Conservation (phyloP, 2,329 filamentous ascomycete genomes). For the Uncinocarpus reesii region DNA sequence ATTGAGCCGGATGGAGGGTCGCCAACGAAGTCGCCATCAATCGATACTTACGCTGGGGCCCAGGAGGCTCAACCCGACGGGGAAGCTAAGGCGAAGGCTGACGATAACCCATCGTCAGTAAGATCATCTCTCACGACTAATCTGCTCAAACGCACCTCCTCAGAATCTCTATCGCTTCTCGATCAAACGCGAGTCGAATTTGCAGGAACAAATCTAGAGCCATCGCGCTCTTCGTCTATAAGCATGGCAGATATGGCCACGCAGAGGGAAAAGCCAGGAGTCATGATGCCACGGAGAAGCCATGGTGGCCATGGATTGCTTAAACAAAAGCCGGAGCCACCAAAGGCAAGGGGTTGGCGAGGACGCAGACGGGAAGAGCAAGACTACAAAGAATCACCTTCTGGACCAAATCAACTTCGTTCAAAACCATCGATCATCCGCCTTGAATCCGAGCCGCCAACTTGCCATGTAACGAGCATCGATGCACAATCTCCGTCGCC, state of each 20-base stretch:
- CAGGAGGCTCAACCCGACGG: not conserved
- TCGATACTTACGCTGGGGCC: constrained; percentile 9
- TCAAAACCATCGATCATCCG: constrained; percentile 1
- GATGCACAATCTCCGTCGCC: not conserved
- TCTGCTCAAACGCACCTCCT: constrained; percentile 20
- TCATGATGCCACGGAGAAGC: constrained; percentile 64
- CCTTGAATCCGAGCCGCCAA: constrained; percentile 12
- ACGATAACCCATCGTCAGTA: not conserved
- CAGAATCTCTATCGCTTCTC: constrained; percentile 20
- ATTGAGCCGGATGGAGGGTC: constrained; percentile 25
- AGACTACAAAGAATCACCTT: not conserved
- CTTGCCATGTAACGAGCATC: not conserved
- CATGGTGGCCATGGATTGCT: not conserved
- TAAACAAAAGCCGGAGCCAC: constrained; percentile 30
- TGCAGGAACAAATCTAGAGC: constrained; percentile 61
- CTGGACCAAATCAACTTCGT: not conserved
- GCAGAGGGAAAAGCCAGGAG: constrained; percentile 70
- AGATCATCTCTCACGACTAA: not conserved
- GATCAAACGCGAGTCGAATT: constrained; percentile 22
- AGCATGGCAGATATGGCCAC: constrained; percentile 70
- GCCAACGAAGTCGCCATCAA: constrained; percentile 20
- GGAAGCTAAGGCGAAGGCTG: not conserved
- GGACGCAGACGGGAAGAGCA: constrained; percentile 26
- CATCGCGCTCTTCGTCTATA: constrained; percentile 59
- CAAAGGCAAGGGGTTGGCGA: constrained; percentile 36